Base-by-base conservation (phyloP, 495 filamentous ascomycete species). In the Trichocladium antarcticum region DNA sequence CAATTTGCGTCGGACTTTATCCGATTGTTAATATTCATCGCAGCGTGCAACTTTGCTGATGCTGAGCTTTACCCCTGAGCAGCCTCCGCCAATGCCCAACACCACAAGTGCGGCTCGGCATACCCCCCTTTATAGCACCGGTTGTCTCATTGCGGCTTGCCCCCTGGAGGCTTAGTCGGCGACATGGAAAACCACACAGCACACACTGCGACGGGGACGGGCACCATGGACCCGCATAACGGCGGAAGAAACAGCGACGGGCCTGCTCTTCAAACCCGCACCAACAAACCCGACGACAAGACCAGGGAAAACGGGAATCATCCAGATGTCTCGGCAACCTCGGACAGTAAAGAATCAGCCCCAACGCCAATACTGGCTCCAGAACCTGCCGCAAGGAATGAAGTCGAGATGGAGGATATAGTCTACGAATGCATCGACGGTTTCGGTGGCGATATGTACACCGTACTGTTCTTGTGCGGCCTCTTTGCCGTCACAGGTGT, bases 381-480 rank as follows among this genome's bases (percentile, higher is more conserved):
- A 32, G 19, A 21, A 11, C 24, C 39, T 9, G 20, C 3, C 29
- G 1, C 27, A 35, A 24, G 5, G 12, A 34, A 28, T 16, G 42
- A 45, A 1, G 41, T 12, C 14, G 49, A 51, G 28, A 48, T 48
- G 46, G 37, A 48, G 16, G 12, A 17, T 14, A 2, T 47, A 7
- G 12, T 37, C 19, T 3, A 19, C 1, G 35, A 44, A 5, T 38
- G 32, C 6, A 7, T 51, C 22, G 21, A 45, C n/a, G 49, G 45
- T 8, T 1, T 51, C 22, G 49, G 42, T 11, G 21, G 21, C 8
- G 40, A 41, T 37, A 22, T 39, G 41, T 49, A 49, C n/a, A 37
- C 56, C 24, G 24, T 54, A 0, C 42, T 42, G n/a, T 22, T 59
- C 17, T 55, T 49, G 37, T 39, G 55, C 16, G 51, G 45, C 7